Evolutionary conservation across 768 basidiomycete species (phyloP), one percentile per base, ranked within the genome.

Genomic region (Leccinellum albellum): DNA sequence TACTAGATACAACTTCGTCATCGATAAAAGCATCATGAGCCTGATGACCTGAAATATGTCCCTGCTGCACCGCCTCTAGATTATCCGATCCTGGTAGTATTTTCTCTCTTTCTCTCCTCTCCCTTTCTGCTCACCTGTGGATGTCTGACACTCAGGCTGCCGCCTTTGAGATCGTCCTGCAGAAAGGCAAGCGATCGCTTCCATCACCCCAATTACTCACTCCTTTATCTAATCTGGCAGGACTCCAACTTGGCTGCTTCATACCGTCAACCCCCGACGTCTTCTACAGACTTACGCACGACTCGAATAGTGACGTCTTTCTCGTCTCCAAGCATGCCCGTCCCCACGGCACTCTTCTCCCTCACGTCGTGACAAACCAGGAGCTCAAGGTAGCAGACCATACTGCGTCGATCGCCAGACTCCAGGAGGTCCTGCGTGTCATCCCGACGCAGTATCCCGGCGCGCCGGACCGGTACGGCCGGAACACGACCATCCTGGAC

Each of bases 171-270:
- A 61, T 68, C 51, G 29, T 51, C 53, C 50, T 87, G 51, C 86
- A 88, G 74, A 78, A 80, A 66, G 87, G 87, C 83, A 60, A 47
- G 63, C 8, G 9, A 6, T 28, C 13, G 31, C 6, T 31, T 8
- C 7, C 29, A 23, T 12, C n/a, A n/a, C n/a, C n/a, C n/a, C n/a
- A 7, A 42, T n/a, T n/a, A n/a, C n/a, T n/a, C n/a, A n/a, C n/a
- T 2, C 5, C 32, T 31, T n/a, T 3, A 15, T 21, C 14, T 35
- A n/a, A 42, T 42, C 40, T 42, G 5, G 12, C 37, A 44, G 90
- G 90, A 57, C 91, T 91, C 67, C 70, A 75, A 13, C n/a, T n/a
- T n/a, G 89, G 89, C 29, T 90, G 90, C 42, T 88, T 92, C 65
- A 83, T 82, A 12, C 86, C 88, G 0, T 84, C 90, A 3, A 84